Evolutionary conservation across 768 basidiomycete species (phyloP).

Genomic region (Kwoniella dejecticola): DNA sequence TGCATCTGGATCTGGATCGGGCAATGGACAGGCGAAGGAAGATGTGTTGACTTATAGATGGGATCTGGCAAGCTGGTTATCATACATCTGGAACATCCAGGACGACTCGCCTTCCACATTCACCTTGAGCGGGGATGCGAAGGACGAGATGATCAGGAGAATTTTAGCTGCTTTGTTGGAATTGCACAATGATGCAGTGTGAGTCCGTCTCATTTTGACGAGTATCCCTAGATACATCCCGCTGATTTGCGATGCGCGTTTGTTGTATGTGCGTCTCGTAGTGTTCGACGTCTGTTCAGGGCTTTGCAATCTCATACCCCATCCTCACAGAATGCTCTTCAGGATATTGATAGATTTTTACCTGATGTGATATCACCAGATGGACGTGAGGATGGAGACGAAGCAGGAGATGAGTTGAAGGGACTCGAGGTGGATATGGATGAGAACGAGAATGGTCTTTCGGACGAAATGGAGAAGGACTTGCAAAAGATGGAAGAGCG

Average conservation of each 20-base stretch:
- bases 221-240: neutral
- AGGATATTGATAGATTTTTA: neutral
- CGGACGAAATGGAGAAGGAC: neutral
- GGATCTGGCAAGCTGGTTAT: conserved; percentile 21
- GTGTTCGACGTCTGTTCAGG: conserved; percentile 9
- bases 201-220: neutral
- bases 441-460: neutral
- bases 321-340: neutral
- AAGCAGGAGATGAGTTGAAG: conserved; percentile 1
- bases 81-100: conserved; percentile 6
- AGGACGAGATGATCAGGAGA: neutral
- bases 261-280: neutral
- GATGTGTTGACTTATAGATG: conserved; percentile 11
- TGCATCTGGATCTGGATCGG: too few species aligned
- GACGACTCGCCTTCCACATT: neutral
- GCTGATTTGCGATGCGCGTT: neutral
- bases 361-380: neutral
- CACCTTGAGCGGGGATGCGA: conserved; percentile 5
- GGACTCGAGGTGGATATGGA: conserved; percentile 12
- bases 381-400: neutral
- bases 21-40: neutral
- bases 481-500: conserved; percentile 23
- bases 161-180: conserved; percentile 6
- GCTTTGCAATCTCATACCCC: neutral
- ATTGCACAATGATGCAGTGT: conserved; percentile 24